Conservation (phyloP, 257 asterid species). For the Solanum ossicruentum region DNA sequence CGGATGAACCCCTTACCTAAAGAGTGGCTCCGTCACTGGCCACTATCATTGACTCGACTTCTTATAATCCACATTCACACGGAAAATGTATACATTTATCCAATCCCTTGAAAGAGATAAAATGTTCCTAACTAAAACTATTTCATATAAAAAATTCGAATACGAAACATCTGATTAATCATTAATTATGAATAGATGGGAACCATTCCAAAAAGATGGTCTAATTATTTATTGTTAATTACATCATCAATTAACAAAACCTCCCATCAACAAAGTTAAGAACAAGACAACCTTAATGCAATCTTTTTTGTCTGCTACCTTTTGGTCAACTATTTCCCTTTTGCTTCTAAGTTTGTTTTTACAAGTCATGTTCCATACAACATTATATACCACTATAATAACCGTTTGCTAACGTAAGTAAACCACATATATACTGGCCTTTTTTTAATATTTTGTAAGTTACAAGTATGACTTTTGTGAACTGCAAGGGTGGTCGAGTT, state of each 20-base stretch:
- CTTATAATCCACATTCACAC: not conserved
- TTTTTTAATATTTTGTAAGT: not conserved
- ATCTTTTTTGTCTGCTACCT: slow-evolving; percentile 15
- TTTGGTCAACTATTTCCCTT: slow-evolving; percentile 32
- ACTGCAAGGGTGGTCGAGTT: fast-evolving
- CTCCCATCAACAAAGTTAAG: slow-evolving; percentile 6
- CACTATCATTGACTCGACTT: not conserved
- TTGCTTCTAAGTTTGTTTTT: not conserved
- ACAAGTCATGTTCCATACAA: not conserved
- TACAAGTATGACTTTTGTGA: not conserved
- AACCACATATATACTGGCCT: not conserved
- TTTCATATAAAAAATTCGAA: not conserved
- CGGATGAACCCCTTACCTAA: not conserved
- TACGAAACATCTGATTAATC: not conserved
- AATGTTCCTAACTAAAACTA: not conserved
- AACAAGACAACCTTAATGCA: slow-evolving; percentile 9
- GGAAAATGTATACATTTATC: too few species aligned
- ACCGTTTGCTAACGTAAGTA: not conserved
- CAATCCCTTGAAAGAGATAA: not conserved
- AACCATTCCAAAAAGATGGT: not conserved
- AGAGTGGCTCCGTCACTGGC: not conserved
- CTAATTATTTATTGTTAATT: not conserved
- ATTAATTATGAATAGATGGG: not conserved
- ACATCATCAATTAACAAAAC: slow-evolving; percentile 28
- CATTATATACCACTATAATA: not conserved